A percentile compares a stretch with the other conserved stretches of the same genome.
Conservation (phyloP, 2,329 filamentous ascomycete species). For the Knoxdaviesia capensis region DNA sequence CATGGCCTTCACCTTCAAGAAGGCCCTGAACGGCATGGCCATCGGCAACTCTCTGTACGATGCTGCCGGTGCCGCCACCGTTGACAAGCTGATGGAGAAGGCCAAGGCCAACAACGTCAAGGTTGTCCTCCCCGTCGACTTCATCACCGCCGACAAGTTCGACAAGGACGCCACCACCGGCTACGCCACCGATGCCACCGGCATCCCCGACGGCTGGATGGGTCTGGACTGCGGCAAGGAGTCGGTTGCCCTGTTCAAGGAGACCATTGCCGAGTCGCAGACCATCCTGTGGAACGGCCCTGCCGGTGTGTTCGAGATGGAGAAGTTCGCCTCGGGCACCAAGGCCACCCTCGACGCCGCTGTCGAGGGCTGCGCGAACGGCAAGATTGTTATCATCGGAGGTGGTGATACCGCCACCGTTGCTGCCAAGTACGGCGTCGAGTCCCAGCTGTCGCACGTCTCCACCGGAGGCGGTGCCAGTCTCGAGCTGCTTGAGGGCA, state of each 20-base stretch:
- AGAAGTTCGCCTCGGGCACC: constrained; percentile 81
- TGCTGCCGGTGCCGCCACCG: constrained; percentile 82
- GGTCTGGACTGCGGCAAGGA: constrained; percentile 86
- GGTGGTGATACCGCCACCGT: constrained; percentile 97
- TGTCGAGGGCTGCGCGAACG: constrained; percentile 57
- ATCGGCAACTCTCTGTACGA: constrained; percentile 90
- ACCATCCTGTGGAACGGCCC: constrained; percentile 99
- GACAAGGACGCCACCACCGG: constrained; percentile 62
- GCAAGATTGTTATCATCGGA: constrained; percentile 95
- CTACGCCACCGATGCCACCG: constrained; percentile 64
- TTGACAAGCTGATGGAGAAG: constrained; percentile 74
- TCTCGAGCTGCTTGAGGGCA: constrained; percentile 92
- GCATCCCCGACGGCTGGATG: constrained; percentile 92
- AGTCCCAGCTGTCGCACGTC: constrained; percentile 95
- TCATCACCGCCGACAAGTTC: constrained; percentile 93
- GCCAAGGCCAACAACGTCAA: constrained; percentile 93
- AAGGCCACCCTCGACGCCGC: constrained; percentile 82
- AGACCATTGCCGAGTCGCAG: constrained; percentile 70
- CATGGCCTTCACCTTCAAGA: constrained; percentile 99
- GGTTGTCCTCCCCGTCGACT: constrained; percentile 86
- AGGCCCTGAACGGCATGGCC: constrained; percentile 76
- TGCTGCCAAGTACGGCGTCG: constrained; percentile 87
- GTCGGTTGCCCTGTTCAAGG: constrained; percentile 73
- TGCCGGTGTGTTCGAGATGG: constrained; percentile 91
- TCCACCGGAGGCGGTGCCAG: constrained; percentile 92